Evolutionary conservation across 192 early-diverging fungal species (phyloP).

Genomic region (Backusella morwellensis): DNA sequence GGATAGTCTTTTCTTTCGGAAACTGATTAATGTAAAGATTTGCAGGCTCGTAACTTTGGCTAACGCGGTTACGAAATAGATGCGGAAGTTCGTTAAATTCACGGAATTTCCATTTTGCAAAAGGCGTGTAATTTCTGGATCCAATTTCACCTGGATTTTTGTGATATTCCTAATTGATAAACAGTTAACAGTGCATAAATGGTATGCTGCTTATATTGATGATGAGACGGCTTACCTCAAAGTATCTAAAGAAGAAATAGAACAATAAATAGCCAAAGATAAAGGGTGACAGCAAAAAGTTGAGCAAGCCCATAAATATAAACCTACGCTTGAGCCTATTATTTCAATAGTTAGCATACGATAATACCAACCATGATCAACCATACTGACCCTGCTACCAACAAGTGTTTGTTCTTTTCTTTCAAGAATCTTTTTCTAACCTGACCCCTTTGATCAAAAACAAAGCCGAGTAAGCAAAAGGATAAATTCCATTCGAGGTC

Average conservation of each 20-base stretch:
- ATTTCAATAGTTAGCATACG: not conserved
- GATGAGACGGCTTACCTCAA: constrained; percentile 65
- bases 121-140: constrained; percentile 79
- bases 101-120: constrained; percentile 91
- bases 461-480: constrained; percentile 80
- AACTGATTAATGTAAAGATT: constrained; percentile 88
- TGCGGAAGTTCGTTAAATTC: constrained; percentile 99
- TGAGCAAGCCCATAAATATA: constrained; percentile 83
- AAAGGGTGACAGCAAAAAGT: constrained; percentile 85
- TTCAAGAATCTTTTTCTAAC: constrained; percentile 80
- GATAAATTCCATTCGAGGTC: constrained; percentile 91
- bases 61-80: constrained; percentile 75
- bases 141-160: constrained; percentile 80
- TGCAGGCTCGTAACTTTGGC: constrained; percentile 70
- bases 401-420: constrained; percentile 58
- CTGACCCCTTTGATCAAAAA: constrained; percentile 88
- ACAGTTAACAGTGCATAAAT: not conserved
- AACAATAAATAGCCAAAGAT: constrained; percentile 77
- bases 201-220: not conserved
- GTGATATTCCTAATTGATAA: constrained; percentile 59
- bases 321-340: constrained; percentile 72
- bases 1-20: constrained; percentile 76
- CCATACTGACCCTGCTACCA: constrained; percentile 62
- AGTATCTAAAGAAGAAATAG: constrained; percentile 90
- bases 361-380: constrained; percentile 17